Conservation (phyloP, 2,329 filamentous ascomycete genomes). For the Paecilomyces dactylethromorphus region DNA sequence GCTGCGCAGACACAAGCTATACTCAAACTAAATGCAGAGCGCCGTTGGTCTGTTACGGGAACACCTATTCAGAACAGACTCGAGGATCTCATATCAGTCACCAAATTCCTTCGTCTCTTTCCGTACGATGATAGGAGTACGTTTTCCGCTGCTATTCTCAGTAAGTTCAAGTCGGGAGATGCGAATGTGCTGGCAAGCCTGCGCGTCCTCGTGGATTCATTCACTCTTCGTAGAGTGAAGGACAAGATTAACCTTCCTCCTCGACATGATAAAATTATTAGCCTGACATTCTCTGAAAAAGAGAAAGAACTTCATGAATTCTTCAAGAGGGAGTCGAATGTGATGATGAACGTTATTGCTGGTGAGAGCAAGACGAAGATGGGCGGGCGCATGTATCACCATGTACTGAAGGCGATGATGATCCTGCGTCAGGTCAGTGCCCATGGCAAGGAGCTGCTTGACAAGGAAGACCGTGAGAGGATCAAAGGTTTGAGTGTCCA, state of each 20-base stretch:
- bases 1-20: slow-evolving; percentile 81
- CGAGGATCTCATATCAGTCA: slow-evolving; percentile 79
- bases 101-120: slow-evolving; percentile 75
- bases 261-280: slow-evolving; percentile 65
- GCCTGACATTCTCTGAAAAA: slow-evolving; percentile 66
- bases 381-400: slow-evolving; percentile 83
- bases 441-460: slow-evolving; percentile 86
- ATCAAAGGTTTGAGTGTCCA: slow-evolving; percentile 76
- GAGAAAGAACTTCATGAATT: slow-evolving; percentile 76
- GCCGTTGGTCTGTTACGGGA: slow-evolving; percentile 94
- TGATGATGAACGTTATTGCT: slow-evolving; percentile 70
- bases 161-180: slow-evolving; percentile 81
- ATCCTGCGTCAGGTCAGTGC: slow-evolving; percentile 86
- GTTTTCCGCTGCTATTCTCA: slow-evolving; percentile 74
- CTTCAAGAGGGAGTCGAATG: slow-evolving; percentile 74
- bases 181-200: slow-evolving; percentile 73
- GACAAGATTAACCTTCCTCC: slow-evolving; percentile 79
- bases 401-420: slow-evolving; percentile 86
- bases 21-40: slow-evolving; percentile 68
- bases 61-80: slow-evolving; percentile 92
- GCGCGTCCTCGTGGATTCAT: slow-evolving; percentile 84
- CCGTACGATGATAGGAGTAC: slow-evolving; percentile 74
- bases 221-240: slow-evolving; percentile 85
- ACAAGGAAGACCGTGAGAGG: slow-evolving; percentile 71
- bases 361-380: slow-evolving; percentile 59